Evolutionary conservation across 2,329 filamentous ascomycete genomes (phyloP).

Genomic region (Chaetomiaceae sp.): DNA sequence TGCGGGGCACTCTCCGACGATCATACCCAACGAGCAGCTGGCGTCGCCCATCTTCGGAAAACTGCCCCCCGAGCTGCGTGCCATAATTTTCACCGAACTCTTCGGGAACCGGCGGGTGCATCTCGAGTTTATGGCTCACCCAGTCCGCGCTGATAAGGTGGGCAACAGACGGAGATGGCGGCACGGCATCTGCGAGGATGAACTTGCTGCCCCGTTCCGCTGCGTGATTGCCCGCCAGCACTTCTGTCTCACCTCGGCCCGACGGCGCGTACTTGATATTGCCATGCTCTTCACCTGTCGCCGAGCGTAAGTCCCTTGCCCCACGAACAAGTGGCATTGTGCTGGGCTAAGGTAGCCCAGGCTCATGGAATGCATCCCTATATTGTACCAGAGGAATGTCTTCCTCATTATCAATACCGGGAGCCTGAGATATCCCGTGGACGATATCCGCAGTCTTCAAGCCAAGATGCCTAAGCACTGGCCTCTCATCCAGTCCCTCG

Average conservation of each 20-base stretch:
- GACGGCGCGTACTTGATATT: conserved; percentile 13
- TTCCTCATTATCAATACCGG: conserved; percentile 18
- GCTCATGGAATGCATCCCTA: conserved; percentile 12
- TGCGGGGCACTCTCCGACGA: not conserved
- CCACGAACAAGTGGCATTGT: not conserved
- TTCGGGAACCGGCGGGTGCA: conserved; percentile 16
- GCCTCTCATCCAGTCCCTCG: conserved; percentile 14
- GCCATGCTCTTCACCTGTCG: conserved; percentile 18
- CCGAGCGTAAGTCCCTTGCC: conserved; percentile 14
- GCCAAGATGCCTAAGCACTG: conserved; percentile 19
- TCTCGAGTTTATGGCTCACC: conserved; percentile 18
- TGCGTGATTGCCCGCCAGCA: conserved; percentile 7
- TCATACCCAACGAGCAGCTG: not conserved
- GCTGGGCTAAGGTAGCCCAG: conserved; percentile 1
- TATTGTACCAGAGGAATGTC: conserved; percentile 19
- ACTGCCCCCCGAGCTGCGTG: conserved; percentile 18
- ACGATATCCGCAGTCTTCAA: conserved; percentile 20
- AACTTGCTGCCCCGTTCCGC: not conserved
- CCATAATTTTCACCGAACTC: conserved; percentile 14
- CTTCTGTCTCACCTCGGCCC: conserved; percentile 13
- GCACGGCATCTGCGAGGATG: conserved; percentile 15
- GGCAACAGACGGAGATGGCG: conserved; percentile 18
- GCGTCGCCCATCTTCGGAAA: conserved; percentile 15
- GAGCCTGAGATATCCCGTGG: conserved; percentile 7
- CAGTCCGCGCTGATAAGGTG: conserved; percentile 13